These are phyloP conservation scores for Cymbopogon citratus DNA, from an alignment of 176 grass and related monocot genomes.

Conservation along the genomic window DNA sequence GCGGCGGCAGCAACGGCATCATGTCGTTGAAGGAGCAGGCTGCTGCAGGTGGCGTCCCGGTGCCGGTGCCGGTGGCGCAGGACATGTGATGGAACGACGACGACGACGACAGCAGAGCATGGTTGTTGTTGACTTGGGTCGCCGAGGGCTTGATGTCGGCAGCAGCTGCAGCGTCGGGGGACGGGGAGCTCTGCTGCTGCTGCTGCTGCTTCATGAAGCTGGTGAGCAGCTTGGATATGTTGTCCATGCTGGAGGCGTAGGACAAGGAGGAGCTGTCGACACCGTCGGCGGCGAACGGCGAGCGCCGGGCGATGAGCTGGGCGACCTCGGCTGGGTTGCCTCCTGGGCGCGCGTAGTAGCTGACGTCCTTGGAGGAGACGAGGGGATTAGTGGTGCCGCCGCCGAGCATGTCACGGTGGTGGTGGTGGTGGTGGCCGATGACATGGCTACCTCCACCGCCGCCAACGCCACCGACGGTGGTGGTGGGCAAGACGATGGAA, in stretches of 20 bases:
- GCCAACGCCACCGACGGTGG: background rate
- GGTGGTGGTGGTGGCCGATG: no score
- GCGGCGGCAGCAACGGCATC: background rate
- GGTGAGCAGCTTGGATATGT: constrained; percentile 69
- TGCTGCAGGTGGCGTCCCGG: background rate
- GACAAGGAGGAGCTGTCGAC: constrained; percentile 24
- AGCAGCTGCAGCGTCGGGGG: background rate
- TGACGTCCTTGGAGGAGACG: constrained; percentile 28
- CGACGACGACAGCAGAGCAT: constrained; percentile 11
- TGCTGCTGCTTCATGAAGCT: constrained; percentile 50
- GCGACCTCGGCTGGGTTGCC: background rate
- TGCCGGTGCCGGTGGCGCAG: background rate
- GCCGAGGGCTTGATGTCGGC: constrained; percentile 25
- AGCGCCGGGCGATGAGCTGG: constrained; percentile 20
- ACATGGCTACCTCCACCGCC: background rate
- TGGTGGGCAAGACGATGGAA: background rate
- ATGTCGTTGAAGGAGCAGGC: background rate
- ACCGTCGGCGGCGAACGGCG: constrained; percentile 16
- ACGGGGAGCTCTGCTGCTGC: constrained; percentile 18
- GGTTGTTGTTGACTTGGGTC: background rate
- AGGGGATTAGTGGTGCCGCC: no score
- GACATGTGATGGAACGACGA: constrained; percentile 16
- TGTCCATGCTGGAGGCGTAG: constrained; percentile 81
- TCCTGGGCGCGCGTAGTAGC: background rate
- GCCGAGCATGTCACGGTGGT: background rate